Conservation (phyloP, 306 rosid genomes). For the Corylus americana region DNA sequence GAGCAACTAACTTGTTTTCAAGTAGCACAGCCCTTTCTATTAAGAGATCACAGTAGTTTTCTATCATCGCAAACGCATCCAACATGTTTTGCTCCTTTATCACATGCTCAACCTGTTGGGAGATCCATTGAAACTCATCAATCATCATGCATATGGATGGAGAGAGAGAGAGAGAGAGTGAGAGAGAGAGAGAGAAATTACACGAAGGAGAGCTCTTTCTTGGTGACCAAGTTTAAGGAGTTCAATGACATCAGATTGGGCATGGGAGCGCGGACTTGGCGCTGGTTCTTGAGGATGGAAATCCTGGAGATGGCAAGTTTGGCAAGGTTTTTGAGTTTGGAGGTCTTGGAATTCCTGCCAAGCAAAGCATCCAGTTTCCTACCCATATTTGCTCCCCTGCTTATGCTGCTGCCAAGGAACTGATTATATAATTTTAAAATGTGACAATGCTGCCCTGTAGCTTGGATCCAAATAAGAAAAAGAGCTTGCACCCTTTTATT, state of each 20-base stretch:
- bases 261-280: conserved; percentile 45
- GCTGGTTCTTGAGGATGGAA: conserved; percentile 55
- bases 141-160: background rate
- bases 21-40: conserved; percentile 43
- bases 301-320: conserved; percentile 53
- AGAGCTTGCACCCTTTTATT: background rate
- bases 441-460: background rate
- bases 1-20: conserved; percentile 42
- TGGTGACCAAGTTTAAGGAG: conserved; percentile 61
- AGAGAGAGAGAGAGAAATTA: conserved; percentile 22
- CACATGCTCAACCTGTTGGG: conserved; percentile 59
- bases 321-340: conserved; percentile 46
- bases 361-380: conserved; percentile 41
- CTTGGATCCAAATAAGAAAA: background rate
- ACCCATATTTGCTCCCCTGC: conserved; percentile 49
- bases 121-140: conserved; percentile 10
- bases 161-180: background rate
- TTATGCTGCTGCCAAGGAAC: background rate
- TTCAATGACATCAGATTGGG: conserved; percentile 51
- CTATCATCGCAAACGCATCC: conserved; percentile 54
- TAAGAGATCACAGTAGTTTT: conserved; percentile 45
- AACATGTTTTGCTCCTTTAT: conserved; percentile 57
- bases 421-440: background rate
- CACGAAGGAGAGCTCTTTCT: conserved; percentile 64
- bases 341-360: conserved; percentile 45